These are phyloP conservation scores for Aristolochia fimbriata DNA, from an alignment of 164 flowering plant species.

Conservation along the genomic window DNA sequence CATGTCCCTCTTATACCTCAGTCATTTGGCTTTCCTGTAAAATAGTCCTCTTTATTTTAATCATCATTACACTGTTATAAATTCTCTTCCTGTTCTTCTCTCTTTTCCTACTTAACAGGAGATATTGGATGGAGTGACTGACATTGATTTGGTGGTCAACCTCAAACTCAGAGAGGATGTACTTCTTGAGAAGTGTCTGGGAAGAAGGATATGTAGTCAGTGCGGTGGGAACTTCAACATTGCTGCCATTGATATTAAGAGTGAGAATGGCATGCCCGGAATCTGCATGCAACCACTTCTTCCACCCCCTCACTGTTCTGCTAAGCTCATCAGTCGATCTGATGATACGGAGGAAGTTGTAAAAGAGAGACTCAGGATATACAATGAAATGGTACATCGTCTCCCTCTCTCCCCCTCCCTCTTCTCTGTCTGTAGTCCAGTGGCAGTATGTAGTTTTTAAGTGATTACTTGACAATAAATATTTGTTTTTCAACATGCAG, in stretches of 20 bases:
- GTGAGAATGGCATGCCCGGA: conserved; percentile 64
- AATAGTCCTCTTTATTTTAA: too few relatives aligned
- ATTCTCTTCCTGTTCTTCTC: not conserved
- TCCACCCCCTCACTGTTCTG: conserved; percentile 71
- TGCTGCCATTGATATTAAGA: conserved; percentile 66
- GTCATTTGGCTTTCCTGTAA: too few relatives aligned
- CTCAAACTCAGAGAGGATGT: conserved; percentile 80
- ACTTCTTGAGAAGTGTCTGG: conserved; percentile 81
- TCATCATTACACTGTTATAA: not conserved
- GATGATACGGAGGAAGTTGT: conserved; percentile 86
- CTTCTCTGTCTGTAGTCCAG: not conserved
- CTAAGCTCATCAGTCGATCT: conserved; percentile 79
- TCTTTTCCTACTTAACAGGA: conserved; percentile 35
- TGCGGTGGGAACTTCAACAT: conserved; percentile 77
- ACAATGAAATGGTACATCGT: conserved; percentile 58
- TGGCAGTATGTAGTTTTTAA: too few relatives aligned
- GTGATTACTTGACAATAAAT: too few relatives aligned
- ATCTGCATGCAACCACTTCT: conserved; percentile 89
- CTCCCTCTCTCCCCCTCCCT: not conserved
- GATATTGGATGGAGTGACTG: conserved; percentile 80
- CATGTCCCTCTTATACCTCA: not conserved
- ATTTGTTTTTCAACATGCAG: conserved; percentile 41
- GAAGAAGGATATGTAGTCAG: conserved; percentile 84
- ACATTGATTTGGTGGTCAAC: conserved; percentile 77
- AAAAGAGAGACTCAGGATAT: conserved; percentile 66